Base-by-base conservation (phyloP, 2,329 filamentous ascomycete species). In the Arthroderma sp. region DNA sequence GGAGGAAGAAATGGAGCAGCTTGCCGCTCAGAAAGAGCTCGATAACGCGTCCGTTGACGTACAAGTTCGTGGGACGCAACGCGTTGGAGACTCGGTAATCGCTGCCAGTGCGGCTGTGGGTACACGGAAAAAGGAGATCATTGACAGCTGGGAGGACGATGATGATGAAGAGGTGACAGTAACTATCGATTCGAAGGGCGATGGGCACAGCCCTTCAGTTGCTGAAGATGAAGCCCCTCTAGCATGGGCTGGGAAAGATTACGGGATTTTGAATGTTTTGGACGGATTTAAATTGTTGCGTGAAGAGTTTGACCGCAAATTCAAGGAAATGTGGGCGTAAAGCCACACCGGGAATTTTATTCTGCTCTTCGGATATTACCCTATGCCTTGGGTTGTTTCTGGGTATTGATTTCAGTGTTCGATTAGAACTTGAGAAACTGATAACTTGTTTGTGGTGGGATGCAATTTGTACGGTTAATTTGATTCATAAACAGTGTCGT, bases 291-390 rank as follows among this genome's bases (percentile, higher is more conserved):
- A 42, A 29, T 48, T 51, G 45, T 52, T 65, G 11, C 51, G 55
- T 46, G 38, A 4, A 4, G 58, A 61, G 40, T 65, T 64, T 43
- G 52, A 64, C 41, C 43, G 33, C 30, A 63, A 63, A 38, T 64
- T 65, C 51, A 51, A 29, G 38, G 39, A 37, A 33, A 51, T 47
- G 45, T 51, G 47, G 47, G 47, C 47, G 34, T 51, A 46, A 30
- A 22, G 15, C 15, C 15, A 22, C 15, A 22, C 15, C 15, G 3
- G 15, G 15, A 22, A 22, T 22, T 22, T 22, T 22, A 22, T 22
- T 22, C 15, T 22, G 15, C 15, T 22, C 1, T 22, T 22, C 15
- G 15, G 15, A 22, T 22, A 22, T 22, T 1, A 22, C 15, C 15
- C 15, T 22, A 22, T 22, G 15, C 15, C 15, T 22, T 22, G 15